Percentiles rank a stretch among this genome's conserved stretches.
Evolutionary conservation across 805 yeast genomes (phyloP).

Genomic region (Hanseniaspora hatyaiensis): DNA sequence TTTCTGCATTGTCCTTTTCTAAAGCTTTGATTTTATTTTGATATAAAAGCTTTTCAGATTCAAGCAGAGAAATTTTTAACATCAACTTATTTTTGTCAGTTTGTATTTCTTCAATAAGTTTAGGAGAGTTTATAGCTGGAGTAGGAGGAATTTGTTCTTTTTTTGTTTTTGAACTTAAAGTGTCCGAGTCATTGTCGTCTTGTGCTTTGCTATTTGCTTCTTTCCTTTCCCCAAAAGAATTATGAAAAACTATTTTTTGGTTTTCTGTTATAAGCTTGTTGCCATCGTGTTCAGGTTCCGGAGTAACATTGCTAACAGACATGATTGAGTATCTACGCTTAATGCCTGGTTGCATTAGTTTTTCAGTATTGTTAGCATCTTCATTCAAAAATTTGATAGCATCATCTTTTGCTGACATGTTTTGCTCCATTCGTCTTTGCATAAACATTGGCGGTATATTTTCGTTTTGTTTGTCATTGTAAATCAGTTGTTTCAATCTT

Average conservation of each 20-base stretch:
- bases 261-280: neutral
- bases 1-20: neutral
- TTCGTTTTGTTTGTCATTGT: constrained; percentile 5
- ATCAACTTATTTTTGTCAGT: neutral
- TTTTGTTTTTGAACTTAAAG: neutral
- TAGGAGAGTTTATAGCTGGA: neutral
- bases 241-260: neutral
- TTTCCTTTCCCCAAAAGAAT: too few relatives aligned
- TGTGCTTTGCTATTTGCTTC: neutral
- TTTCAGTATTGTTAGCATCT: too few relatives aligned
- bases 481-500: constrained; percentile 11
- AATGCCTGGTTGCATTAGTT: neutral
- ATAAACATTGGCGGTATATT: constrained; percentile 15
- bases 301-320: constrained; percentile 3
- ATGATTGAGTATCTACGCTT: constrained; percentile 6
- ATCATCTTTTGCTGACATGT: neutral
- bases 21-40: neutral
- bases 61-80: neutral
- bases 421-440: constrained; percentile 4
- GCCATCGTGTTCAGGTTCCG: constrained; percentile 1
- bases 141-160: neutral
- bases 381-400: neutral
- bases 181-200: neutral
- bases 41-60: neutral
- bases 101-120: neutral